Conservation (phyloP, 129 eudicot genomes). For the Silybum marianum region DNA sequence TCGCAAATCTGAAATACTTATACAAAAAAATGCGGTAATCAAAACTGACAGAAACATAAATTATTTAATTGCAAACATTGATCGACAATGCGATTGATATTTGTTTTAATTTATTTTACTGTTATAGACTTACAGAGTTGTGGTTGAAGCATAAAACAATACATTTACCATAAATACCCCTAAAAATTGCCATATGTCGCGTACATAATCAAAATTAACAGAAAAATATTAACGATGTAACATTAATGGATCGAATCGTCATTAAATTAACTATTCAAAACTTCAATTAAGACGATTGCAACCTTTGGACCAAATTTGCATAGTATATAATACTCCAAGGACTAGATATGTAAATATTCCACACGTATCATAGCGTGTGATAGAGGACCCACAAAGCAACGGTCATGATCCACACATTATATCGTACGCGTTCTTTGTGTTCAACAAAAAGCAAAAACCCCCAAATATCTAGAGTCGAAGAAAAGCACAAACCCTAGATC, state of each 20-base stretch:
- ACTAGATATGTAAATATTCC: background rate
- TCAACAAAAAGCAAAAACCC: conserved; percentile 1
- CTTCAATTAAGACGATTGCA: background rate
- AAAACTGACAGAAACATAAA: no score
- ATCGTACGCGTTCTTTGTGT: background rate
- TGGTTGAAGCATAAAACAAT: no score
- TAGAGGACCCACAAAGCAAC: conserved; percentile 26
- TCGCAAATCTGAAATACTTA: no score
- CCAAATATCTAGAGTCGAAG: background rate
- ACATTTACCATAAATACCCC: no score
- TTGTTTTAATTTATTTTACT: no score
- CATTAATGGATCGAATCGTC: no score
- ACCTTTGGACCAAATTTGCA: background rate
- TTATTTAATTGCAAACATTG: no score
- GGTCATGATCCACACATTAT: conserved; percentile 17
- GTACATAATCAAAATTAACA: background rate
- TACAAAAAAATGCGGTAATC: no score
- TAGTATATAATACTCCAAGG: background rate
- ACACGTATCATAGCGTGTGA: conserved; percentile 27
- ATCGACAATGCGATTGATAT: no score
- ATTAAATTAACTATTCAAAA: background rate
- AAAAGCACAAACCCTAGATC: conserved; percentile 35
- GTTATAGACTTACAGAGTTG: no score
- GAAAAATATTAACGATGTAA: background rate
- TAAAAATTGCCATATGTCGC: no score